Evolutionary conservation across 208 protist species (phyloP), one percentile per base, ranked within the genome.

Genomic region (Leishmania amazonensis): DNA sequence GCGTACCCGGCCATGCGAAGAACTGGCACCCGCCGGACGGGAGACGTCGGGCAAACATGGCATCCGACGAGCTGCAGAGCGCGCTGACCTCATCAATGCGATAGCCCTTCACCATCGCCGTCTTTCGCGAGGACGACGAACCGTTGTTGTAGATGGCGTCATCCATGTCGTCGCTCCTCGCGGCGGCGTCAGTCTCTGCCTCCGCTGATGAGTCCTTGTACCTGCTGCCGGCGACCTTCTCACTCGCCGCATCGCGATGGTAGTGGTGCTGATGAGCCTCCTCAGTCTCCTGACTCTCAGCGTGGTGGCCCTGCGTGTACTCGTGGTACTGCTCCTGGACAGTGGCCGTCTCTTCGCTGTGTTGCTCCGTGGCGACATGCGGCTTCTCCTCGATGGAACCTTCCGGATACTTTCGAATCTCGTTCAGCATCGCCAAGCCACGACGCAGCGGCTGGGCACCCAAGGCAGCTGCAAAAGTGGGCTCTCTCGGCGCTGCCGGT

Each of bases 1-100:
- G 85, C 2, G 92, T 96, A 38, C 94, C 94, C 3, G 94, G 94
- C 94, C 94, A 97, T 4, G 94, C 92, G 78, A 97, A 97, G 88
- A 96, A 97, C 84, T 97, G 94, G 76, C 92, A 97, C 40, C 94
- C 94, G 24, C 94, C 94, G 7, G 91, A 84, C 0, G 94, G 88
- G 28, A 97, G 87, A 5, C 92, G 91, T 13, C 94, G 91, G 7
- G 94, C 94, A 38, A 97, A 97, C n/a, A 97, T 81, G 57, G 90
- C 91, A 80, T 97, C 94, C 24, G 72, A 83, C 3, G 83, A 64
- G 49, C 82, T 85, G 82, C 94, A 97, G 5, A 93, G 77, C 15
- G 85, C 71, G 15, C 80, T 49, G n/a, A 97, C 91, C 80, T 97
- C 94, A 19, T 95, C 90, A 42, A 97, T 91, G 64, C 89, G 89